Percentiles rank a stretch among this genome's conserved stretches.
These are phyloP conservation scores for Colletotrichum acutatum DNA, from an alignment of 2,329 filamentous ascomycete species.

Conservation along the genomic window DNA sequence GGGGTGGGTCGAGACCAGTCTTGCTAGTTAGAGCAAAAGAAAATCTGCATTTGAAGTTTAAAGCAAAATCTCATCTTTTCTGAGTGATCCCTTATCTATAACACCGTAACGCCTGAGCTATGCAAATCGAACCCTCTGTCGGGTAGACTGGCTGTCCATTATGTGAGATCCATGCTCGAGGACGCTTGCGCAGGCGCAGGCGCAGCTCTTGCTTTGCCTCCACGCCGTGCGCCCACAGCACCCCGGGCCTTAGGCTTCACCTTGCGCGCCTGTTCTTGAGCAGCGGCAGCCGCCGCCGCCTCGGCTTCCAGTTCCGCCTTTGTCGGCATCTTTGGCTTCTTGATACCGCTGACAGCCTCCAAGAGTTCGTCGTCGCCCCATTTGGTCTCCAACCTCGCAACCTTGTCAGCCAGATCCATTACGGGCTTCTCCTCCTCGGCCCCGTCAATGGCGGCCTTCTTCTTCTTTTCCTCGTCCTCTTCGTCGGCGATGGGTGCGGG, in stretches of 20 bases:
- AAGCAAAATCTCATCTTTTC: constrained; percentile 1
- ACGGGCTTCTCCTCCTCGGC: constrained; percentile 19
- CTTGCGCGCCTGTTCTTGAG: constrained; percentile 43
- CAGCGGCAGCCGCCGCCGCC: constrained; percentile 37
- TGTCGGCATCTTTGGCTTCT: constrained; percentile 42
- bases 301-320: constrained; percentile 43
- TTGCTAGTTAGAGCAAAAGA: constrained; percentile 32
- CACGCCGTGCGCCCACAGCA: constrained; percentile 40
- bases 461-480: constrained; percentile 42
- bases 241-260: constrained; percentile 37
- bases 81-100: constrained; percentile 12
- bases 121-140: constrained; percentile 15
- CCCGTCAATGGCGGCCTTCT: constrained; percentile 36
- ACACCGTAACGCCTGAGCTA: constrained; percentile 34
- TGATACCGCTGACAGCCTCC: constrained; percentile 58
- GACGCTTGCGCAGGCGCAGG: constrained; percentile 39
- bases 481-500: not conserved
- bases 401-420: constrained; percentile 47
- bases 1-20: constrained; percentile 22
- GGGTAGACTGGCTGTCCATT: not conserved
- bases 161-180: constrained; percentile 35
- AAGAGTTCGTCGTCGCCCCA: constrained; percentile 59
- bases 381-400: constrained; percentile 51
- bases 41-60: constrained; percentile 35
- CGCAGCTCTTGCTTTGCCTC: constrained; percentile 41